Conservation (phyloP, 2,329 filamentous ascomycete genomes). For the Teratosphaeria destructans region DNA sequence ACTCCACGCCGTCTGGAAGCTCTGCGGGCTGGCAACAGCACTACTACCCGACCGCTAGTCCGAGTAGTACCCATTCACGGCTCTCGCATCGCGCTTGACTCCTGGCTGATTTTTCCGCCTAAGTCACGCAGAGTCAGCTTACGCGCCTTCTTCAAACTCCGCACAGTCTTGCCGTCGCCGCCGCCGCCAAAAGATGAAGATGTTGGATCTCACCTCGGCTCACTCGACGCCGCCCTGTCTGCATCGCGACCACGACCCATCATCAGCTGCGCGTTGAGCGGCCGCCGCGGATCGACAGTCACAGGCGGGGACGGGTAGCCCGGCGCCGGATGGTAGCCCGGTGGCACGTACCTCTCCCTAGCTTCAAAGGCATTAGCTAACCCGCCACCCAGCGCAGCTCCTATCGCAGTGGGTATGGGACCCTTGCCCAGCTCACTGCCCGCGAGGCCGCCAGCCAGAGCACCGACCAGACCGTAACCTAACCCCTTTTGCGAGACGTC, state of each 20-base stretch:
- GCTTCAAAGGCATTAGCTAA: slow-evolving; percentile 22
- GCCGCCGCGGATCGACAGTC: slow-evolving; percentile 6
- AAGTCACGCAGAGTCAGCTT: background rate
- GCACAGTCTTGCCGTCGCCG: background rate
- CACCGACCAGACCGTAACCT: slow-evolving; percentile 18
- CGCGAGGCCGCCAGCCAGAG: slow-evolving; percentile 20
- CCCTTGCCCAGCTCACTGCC: slow-evolving; percentile 20
- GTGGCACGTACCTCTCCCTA: slow-evolving; percentile 19
- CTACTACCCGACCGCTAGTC: slow-evolving; percentile 1
- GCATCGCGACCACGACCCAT: background rate
- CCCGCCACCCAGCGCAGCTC: slow-evolving; percentile 18
- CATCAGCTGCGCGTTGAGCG: slow-evolving; percentile 2
- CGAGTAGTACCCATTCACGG: background rate
- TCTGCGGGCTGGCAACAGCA: background rate
- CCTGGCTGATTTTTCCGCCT: background rate
- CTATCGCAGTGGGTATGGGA: slow-evolving; percentile 14
- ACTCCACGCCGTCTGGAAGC: background rate
- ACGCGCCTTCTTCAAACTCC: background rate
- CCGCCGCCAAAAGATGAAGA: background rate
- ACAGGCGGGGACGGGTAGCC: background rate
- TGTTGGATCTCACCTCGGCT: slow-evolving; percentile 5
- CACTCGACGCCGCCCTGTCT: background rate
- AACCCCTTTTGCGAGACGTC: slow-evolving; percentile 19
- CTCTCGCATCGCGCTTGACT: background rate
- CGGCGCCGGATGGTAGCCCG: background rate